Evolutionary conservation across 345 rosid species (phyloP).

Genomic region (Syzygium jambos): DNA sequence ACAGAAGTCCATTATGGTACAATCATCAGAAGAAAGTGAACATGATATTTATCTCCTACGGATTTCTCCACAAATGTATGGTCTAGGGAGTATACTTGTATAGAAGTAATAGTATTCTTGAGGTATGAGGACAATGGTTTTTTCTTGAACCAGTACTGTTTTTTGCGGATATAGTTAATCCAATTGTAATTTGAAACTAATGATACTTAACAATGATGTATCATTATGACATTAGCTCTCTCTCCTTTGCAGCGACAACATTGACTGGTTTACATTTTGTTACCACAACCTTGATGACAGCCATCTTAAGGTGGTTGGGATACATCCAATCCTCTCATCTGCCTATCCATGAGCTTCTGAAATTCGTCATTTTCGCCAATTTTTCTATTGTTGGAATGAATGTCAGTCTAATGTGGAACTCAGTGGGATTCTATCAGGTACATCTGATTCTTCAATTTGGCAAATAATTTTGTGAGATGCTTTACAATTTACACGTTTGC

Average conservation of each 20-base stretch:
- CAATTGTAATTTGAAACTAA: neutral
- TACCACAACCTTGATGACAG: constrained; percentile 74
- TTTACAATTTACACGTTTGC: constrained; percentile 5
- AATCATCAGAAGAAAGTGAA: neutral
- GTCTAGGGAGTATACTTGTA: neutral
- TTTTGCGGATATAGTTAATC: neutral
- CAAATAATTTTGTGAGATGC: neutral
- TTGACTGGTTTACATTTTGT: constrained; percentile 94
- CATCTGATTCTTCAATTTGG: neutral
- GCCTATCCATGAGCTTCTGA: constrained; percentile 69
- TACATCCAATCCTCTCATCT: constrained; percentile 92
- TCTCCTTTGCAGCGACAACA: constrained; percentile 70
- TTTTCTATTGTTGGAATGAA: constrained; percentile 99
- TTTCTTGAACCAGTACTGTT: neutral
- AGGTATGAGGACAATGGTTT: neutral
- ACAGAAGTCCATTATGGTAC: neutral
- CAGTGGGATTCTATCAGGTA: constrained; percentile 98
- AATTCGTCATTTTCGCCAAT: constrained; percentile 77
- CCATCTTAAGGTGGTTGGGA: constrained; percentile 73
- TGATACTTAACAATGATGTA: neutral
- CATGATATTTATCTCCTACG: neutral
- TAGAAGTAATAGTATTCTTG: neutral
- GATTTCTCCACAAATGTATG: neutral
- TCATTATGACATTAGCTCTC: neutral
- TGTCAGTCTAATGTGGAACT: constrained; percentile 97